Evolutionary conservation across 2,329 filamentous ascomycete genomes (phyloP), one percentile per base, ranked within the genome.

Genomic region (Whalleya microplaca): DNA sequence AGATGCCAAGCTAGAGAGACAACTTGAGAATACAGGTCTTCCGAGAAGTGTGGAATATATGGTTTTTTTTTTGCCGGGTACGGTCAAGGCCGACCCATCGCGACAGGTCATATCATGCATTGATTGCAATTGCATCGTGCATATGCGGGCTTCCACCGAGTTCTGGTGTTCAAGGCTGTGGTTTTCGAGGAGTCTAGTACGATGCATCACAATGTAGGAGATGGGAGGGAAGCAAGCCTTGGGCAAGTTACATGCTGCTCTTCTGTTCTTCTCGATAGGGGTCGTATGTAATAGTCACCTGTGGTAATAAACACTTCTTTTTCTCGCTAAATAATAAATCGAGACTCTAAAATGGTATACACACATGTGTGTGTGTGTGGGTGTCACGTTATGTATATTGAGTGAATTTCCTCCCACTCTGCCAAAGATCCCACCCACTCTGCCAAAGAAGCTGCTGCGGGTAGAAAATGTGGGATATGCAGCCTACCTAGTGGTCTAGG

Each of bases 21-120:
- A 53, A 19, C 45, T 49, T 50, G 51, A 60, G 54, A 60, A 63
- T 58, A 60, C 58, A 58, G 57, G 57, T 54, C 55, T 56, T 61
- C 57, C 54, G 58, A 53, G 49, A 59, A 53, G 52, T 48, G 47
- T 43, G 48, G 56, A 56, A 49, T 59, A 62, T 59, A 59, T 58
- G 50, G 12, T 51, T n/a, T 43, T 32, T 50, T 43, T 32, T 50
- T 1, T 48, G 40, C 18, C 21, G n/a, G 32, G 41, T 45, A 50
- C 27, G 41, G 52, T 55, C 47, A 58, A 45, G 29, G 29, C 4
- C 43, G 32, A 32, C 19, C 55, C 20, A 32, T 46, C 57, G 56
- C 58, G 58, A 53, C 60, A 54, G 46, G 50, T 45, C 40, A 20
- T 60, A 48, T 40, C 50, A 53, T 48, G 52, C 58, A 51, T 58